These are phyloP conservation scores for Biscogniauxia mediterranea DNA, from an alignment of 2,329 filamentous ascomycete species.

Conservation along the genomic window DNA sequence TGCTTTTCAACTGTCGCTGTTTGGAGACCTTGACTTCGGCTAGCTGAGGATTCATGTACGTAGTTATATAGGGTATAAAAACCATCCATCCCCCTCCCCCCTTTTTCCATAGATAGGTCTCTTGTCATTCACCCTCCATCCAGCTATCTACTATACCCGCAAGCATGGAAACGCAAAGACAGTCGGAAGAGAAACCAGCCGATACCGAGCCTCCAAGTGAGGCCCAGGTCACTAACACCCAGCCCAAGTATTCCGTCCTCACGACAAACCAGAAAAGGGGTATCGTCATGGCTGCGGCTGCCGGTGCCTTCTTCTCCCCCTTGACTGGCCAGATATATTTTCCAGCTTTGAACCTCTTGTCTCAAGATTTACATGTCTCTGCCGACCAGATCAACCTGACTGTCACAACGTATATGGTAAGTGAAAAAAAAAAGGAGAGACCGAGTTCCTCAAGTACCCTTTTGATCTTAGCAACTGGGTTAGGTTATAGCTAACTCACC, in stretches of 20 bases:
- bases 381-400: slow-evolving; percentile 35
- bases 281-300: slow-evolving; percentile 30
- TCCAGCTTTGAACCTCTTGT: slow-evolving; percentile 41
- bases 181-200: background rate
- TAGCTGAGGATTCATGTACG: too few relatives aligned
- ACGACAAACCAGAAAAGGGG: slow-evolving; percentile 28
- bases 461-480: too few relatives aligned
- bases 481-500: slow-evolving; percentile 17
- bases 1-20: too few relatives aligned
- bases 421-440: slow-evolving; percentile 23
- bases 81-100: too few relatives aligned
- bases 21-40: too few relatives aligned
- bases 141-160: background rate
- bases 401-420: slow-evolving; percentile 36
- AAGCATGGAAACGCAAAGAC: background rate
- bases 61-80: too few relatives aligned
- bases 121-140: too few relatives aligned
- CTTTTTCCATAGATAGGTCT: too few relatives aligned
- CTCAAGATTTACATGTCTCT: slow-evolving; percentile 39
- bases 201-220: slow-evolving; percentile 13
- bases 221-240: background rate
- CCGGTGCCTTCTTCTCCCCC: slow-evolving; percentile 34
- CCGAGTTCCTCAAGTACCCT: slow-evolving; percentile 10
- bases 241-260: slow-evolving; percentile 23
- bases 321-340: slow-evolving; percentile 42